A percentile compares a stretch with the other conserved stretches of the same genome.
Conservation (phyloP, 148 eudicot species). For the Hydrangea macrophylla region DNA sequence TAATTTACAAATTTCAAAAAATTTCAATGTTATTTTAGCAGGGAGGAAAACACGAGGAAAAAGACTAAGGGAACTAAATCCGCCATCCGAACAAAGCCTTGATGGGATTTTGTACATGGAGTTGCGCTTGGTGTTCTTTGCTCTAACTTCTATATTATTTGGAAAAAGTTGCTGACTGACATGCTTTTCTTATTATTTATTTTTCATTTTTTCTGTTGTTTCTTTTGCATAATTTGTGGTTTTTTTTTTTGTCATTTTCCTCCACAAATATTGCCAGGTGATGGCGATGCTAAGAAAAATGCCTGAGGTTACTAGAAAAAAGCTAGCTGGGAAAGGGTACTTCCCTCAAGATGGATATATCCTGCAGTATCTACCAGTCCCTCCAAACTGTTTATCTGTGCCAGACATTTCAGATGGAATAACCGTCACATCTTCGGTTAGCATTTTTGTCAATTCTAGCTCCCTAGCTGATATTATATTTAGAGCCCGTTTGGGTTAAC, state of each 20-base stretch:
- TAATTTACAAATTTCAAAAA: no score
- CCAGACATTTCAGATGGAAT: slow-evolving; percentile 95
- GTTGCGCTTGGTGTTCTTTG: background rate
- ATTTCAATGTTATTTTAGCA: no score
- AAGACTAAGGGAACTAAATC: no score
- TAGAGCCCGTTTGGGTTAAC: no score
- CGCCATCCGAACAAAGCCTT: no score
- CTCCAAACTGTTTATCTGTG: slow-evolving; percentile 89
- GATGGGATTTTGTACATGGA: background rate
- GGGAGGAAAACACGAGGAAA: no score
- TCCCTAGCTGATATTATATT: slow-evolving; percentile 10
- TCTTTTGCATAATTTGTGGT: background rate
- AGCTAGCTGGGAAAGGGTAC: slow-evolving; percentile 69
- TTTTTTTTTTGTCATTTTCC: slow-evolving; percentile 1
- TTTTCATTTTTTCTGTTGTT: slow-evolving; percentile 6
- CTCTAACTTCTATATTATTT: background rate
- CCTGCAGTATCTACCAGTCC: slow-evolving; percentile 72
- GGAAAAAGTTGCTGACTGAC: background rate
- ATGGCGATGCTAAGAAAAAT: slow-evolving; percentile 61
- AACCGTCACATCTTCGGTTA: slow-evolving; percentile 82
- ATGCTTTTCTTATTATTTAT: background rate
- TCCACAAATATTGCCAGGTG: slow-evolving; percentile 45
- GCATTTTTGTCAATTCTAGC: slow-evolving; percentile 11
- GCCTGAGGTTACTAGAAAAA: slow-evolving; percentile 58
- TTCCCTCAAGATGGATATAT: slow-evolving; percentile 89